These are phyloP conservation scores for Trypanosoma conorhini DNA, from an alignment of 208 protist genomes.

Conservation along the genomic window DNA sequence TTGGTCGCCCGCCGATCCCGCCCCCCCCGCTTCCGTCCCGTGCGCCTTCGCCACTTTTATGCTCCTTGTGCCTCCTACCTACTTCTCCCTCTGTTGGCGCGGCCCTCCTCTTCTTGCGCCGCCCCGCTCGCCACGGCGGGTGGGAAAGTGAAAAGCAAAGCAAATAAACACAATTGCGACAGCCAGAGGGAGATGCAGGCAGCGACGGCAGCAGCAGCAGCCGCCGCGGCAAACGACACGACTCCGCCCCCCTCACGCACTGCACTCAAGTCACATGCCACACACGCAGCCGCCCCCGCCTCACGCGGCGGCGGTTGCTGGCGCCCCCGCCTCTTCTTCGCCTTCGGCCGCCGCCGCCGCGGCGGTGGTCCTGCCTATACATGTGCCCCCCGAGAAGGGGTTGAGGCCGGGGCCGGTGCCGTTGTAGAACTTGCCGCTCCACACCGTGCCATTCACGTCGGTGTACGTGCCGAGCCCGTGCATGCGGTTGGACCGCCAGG, in stretches of 20 bases:
- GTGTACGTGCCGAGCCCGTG: constrained; percentile 88
- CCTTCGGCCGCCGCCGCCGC: not conserved
- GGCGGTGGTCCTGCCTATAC: not conserved
- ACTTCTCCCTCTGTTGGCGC: not conserved
- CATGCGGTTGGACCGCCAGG: constrained; percentile 82
- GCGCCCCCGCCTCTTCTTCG: not conserved
- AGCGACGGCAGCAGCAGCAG: constrained; percentile 4
- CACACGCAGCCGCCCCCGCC: not conserved
- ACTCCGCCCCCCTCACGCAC: not conserved
- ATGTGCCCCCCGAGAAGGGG: constrained; percentile 19
- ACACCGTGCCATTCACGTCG: constrained; percentile 69
- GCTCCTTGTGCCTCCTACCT: not conserved
- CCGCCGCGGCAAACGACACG: too few relatives aligned
- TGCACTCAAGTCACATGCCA: too few relatives aligned
- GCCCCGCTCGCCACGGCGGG: not conserved
- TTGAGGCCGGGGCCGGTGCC: constrained; percentile 73
- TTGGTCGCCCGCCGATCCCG: not conserved
- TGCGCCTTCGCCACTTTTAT: too few relatives aligned
- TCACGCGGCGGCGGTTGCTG: not conserved
- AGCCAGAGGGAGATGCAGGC: constrained; percentile 8
- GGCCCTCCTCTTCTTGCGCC: not conserved
- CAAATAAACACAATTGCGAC: constrained; percentile 22
- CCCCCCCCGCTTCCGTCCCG: not conserved
- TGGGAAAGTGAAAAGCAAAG: constrained; percentile 11
- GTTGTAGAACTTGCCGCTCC: constrained; percentile 81